Evolutionary conservation across 257 asterid species (phyloP), one percentile per base, ranked within the genome.

Genomic region (Solanum appendiculatum): DNA sequence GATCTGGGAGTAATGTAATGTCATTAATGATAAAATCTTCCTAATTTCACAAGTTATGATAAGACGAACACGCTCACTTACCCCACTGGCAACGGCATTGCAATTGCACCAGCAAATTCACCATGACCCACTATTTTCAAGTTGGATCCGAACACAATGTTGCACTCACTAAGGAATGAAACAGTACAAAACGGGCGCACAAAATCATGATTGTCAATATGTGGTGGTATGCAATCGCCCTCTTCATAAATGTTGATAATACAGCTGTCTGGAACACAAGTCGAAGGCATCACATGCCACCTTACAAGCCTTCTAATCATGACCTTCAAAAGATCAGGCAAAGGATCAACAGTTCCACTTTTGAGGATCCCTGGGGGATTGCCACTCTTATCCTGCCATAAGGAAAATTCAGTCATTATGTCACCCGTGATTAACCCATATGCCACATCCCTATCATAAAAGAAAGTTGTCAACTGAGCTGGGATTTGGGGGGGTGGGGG

Each of bases 151-250:
- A 92, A 92, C 80, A 92, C 18, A 51, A 89, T 89, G 33, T 87
- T 27, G 89, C 93, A 92, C 63, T 90, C 93, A 29, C 93, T 90
- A 44, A 92, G 91, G 87, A 90, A 92, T 37, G 93, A 92, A 16
- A 92, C 91, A 0, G 92, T 90, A 70, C 93, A 90, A 84, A 92
- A 92, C 4, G 94, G 94, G 29, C 93, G 89, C 7, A 86, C 73
- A 81, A 92, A 92, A 31, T 92, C 94, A 68, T 89, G 94, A 89
- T 87, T 90, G 86, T 92, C 94, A 48, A 92, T 89, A 75, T 90
- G 94, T 6, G 92, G 94, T 68, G 92, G 92, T 86, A 92, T 92
- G 88, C 92, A 90, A 68, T 92, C 92, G 23, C 92, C 94, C 85
- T 87, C 91, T 44, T 90, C 90, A 77, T 90, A 92, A 58, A 90